Base-by-base conservation (phyloP, 176 grass and related monocot species). In the Oryza glumipatula region DNA sequence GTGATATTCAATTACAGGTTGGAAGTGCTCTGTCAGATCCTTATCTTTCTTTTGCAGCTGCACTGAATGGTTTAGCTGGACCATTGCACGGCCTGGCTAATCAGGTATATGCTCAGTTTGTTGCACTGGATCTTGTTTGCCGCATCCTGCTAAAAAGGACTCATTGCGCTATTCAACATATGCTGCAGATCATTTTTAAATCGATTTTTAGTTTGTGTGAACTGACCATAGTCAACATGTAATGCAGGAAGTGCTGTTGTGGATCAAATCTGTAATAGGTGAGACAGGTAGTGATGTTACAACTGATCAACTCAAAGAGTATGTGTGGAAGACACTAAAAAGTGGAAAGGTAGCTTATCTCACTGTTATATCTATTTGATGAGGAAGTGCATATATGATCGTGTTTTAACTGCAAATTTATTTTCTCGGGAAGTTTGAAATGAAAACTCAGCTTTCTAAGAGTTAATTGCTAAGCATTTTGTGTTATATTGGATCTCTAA, bases 251-350 rank as follows among this genome's bases (percentile, higher is more conserved):
- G 96, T 98, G 81, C 74, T 98, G 80, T 69, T 98, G 78, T 98
- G 96, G 96, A 95, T 98, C 61, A 95, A 98, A 95, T 95, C 93
- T 74, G 89, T 98, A 35, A 94, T 98, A 54, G 83, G 82, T 60
- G 94, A 96, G 71, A 87, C 83, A 76, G 94, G 94, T 70, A 89
- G 88, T 76, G 80, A 87, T 7, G 54, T 96, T 67, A 91, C 90
- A 48, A 88, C 82, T 24, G 91, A 96, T 58, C 91, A 96, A 51
- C 89, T 96, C 24, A 93, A 93, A 83, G 88, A 96, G 1, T 96
- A 89, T 80, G 86, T 96, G 30, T 96, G 88, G 91, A 96, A 93
- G 76, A 93, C 91, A 74, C 80, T 96, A 23, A 93, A 96, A 63
- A 91, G 86, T 78, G 94, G 94, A 84, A 98, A 98, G 91, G 96